A percentile compares a stretch with the other conserved stretches of the same genome.
These are phyloP conservation scores for Ophiostoma australiae DNA, from an alignment of 2,329 filamentous ascomycete genomes.

Conservation along the genomic window DNA sequence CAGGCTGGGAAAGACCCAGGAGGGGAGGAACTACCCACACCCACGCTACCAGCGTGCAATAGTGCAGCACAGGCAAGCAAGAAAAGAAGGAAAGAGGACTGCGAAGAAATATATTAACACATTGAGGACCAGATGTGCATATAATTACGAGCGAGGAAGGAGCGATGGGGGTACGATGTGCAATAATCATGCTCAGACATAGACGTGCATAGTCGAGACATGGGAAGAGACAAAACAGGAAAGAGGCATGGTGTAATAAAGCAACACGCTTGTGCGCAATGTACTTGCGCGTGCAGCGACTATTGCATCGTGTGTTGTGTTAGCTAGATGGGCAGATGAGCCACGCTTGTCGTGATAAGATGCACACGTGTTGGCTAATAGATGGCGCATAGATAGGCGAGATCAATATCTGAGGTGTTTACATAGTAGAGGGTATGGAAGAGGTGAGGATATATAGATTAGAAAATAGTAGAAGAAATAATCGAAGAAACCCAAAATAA, in stretches of 20 bases:
- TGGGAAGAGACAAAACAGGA: background rate
- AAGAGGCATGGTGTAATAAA: background rate
- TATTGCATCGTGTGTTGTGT: too few species aligned
- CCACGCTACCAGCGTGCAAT: conserved; percentile 17
- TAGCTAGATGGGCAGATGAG: too few species aligned
- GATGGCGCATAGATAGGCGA: too few species aligned
- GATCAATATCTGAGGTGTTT: too few species aligned
- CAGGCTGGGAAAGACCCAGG: conserved; percentile 20
- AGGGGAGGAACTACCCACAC: conserved; percentile 23
- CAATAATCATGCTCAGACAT: background rate
- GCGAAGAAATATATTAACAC: background rate
- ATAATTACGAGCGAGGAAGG: conserved; percentile 1
- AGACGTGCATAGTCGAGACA: background rate
- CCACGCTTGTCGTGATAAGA: too few species aligned
- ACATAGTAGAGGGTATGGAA: too few species aligned
- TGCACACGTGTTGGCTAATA: too few species aligned
- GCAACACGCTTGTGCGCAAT: background rate
- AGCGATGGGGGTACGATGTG: background rate
- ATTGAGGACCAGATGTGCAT: background rate
- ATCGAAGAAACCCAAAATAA: too few species aligned
- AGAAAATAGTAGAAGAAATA: too few species aligned
- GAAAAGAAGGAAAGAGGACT: background rate
- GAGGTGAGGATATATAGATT: too few species aligned
- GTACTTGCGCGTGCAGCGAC: background rate
- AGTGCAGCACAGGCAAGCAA: background rate